A percentile compares a stretch with the other conserved stretches of the same genome.
These are phyloP conservation scores for Cystoisospora suis DNA, from an alignment of 169 alveolate species.

Conservation along the genomic window DNA sequence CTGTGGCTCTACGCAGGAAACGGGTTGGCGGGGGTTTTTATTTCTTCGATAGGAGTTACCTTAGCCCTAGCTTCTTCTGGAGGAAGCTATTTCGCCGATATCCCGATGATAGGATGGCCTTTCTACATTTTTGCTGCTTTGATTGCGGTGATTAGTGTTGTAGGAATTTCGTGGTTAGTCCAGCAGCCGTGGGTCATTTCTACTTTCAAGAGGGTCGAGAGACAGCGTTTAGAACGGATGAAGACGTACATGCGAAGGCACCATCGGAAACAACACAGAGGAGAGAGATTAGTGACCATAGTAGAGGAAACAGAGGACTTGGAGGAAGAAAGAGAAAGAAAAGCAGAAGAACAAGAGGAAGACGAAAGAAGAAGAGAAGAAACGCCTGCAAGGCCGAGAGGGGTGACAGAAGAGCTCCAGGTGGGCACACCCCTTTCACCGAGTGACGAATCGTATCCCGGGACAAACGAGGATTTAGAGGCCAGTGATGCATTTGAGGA, in stretches of 20 bases:
- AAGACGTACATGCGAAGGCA: background rate
- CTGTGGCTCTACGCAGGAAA: background rate
- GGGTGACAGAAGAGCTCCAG: too few relatives aligned
- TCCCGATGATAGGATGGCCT: background rate
- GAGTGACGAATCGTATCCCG: too few relatives aligned
- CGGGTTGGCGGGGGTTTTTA: constrained; percentile 20
- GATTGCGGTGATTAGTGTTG: background rate
- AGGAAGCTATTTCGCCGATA: background rate
- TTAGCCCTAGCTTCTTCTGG: background rate
- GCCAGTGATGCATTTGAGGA: too few relatives aligned
- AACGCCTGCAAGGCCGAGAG: too few relatives aligned
- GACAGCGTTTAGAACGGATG: background rate
- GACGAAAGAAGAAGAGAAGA: too few relatives aligned
- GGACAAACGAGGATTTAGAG: too few relatives aligned
- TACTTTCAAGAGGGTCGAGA: background rate
- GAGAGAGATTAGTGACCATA: too few relatives aligned
- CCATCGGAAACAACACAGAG: too few relatives aligned
- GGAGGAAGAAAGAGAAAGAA: too few relatives aligned
- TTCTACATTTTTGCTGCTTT: background rate
- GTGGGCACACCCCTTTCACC: too few relatives aligned
- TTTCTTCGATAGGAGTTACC: background rate
- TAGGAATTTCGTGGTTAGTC: background rate
- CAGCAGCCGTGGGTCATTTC: constrained; percentile 11
- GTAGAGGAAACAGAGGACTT: too few relatives aligned
- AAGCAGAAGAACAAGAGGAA: too few relatives aligned